Conservation (phyloP, 257 asterid species). For the Primulina eburnea region DNA sequence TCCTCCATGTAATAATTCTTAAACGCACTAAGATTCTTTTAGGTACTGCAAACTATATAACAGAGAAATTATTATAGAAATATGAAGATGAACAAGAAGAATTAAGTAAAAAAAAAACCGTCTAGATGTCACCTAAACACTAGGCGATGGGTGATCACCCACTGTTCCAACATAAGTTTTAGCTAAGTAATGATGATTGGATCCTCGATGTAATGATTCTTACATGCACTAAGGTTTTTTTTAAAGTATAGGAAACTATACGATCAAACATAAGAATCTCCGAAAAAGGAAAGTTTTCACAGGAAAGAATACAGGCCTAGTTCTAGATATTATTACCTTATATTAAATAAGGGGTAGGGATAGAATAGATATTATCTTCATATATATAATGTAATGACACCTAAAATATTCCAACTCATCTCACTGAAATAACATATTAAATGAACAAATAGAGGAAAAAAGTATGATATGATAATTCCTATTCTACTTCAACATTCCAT, state of each 20-base stretch:
- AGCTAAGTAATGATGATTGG: constrained; percentile 34
- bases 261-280: constrained; percentile 20
- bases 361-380: constrained; percentile 16
- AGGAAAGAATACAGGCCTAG: constrained; percentile 25
- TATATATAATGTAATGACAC: constrained; percentile 2
- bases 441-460: too few relatives aligned
- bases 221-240: constrained; percentile 24
- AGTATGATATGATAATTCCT: too few relatives aligned
- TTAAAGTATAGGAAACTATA: constrained; percentile 5
- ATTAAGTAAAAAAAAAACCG: too few relatives aligned
- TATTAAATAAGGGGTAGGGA: constrained; percentile 28
- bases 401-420: too few relatives aligned
- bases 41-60: constrained; percentile 2
- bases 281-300: constrained; percentile 23
- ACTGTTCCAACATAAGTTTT: constrained; percentile 6
- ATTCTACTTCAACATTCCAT: background rate
- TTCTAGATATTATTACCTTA: constrained; percentile 10
- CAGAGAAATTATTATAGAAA: too few relatives aligned
- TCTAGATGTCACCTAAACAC: too few relatives aligned
- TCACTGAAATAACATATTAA: too few relatives aligned
- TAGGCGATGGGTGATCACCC: too few relatives aligned
- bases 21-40: constrained; percentile 21
- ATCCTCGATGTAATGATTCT: constrained; percentile 19
- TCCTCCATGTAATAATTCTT: constrained; percentile 19
- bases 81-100: too few relatives aligned